Evolutionary conservation across 129 eudicot species (phyloP).

Genomic region (Gnaphalium uliginosum): DNA sequence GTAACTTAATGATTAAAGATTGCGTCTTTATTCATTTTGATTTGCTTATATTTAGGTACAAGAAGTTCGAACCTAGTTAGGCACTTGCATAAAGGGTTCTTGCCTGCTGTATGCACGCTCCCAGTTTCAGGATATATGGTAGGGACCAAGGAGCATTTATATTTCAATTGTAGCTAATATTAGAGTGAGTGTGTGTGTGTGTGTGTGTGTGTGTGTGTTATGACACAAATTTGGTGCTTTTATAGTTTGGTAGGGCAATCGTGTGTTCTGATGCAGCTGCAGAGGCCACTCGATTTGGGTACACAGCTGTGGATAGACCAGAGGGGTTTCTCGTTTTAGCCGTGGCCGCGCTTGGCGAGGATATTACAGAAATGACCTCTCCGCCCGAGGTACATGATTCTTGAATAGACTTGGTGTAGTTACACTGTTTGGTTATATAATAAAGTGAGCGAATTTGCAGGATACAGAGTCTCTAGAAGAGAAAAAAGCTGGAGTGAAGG

Average conservation of each 20-base stretch:
- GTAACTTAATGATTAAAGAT: not conserved
- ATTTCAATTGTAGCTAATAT: not conserved
- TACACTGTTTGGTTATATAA: too few species aligned
- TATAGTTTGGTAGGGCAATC: slow-evolving; percentile 86
- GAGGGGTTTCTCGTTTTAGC: slow-evolving; percentile 90
- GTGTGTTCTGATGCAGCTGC: slow-evolving; percentile 97
- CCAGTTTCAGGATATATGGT: slow-evolving; percentile 96
- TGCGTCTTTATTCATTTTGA: not conserved
- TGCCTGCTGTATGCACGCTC: slow-evolving; percentile 68
- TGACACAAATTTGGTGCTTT: not conserved
- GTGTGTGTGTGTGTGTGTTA: not conserved
- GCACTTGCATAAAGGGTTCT: slow-evolving; percentile 84
- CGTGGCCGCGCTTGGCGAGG: slow-evolving; percentile 70
- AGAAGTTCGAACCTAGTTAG: slow-evolving; percentile 78
- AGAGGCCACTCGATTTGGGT: slow-evolving; percentile 85
- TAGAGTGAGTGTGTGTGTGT: not conserved
- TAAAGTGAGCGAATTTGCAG: slow-evolving; percentile 16
- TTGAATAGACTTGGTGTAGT: not conserved
- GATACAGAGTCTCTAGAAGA: slow-evolving; percentile 58
- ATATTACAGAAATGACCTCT: slow-evolving; percentile 45
- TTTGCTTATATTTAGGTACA: slow-evolving; percentile 48
- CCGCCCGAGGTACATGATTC: slow-evolving; percentile 53
- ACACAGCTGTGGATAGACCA: slow-evolving; percentile 76
- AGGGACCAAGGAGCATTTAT: not conserved
- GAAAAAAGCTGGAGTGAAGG: slow-evolving; percentile 67